These are phyloP conservation scores for Cystofilobasidium ferigula DNA, from an alignment of 768 basidiomycete genomes.

Conservation along the genomic window DNA sequence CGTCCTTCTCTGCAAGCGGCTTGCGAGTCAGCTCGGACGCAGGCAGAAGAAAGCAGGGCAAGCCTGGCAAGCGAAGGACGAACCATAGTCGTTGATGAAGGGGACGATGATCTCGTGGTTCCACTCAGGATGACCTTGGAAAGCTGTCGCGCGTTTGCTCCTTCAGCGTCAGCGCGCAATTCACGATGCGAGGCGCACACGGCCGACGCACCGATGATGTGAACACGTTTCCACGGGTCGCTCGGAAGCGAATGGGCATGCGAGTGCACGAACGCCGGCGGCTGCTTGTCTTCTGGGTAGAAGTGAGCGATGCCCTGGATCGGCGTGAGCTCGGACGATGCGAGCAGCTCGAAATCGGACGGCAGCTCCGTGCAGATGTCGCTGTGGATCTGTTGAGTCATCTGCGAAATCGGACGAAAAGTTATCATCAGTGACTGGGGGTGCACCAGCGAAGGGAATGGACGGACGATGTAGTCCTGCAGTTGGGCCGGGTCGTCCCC, in stretches of 20 bases:
- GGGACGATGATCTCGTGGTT: constrained; percentile 32
- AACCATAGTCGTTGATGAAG: constrained; percentile 29
- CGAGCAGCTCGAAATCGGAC: constrained; percentile 28
- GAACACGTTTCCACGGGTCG: constrained; percentile 29
- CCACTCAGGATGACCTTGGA: constrained; percentile 32
- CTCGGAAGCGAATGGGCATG: constrained; percentile 22
- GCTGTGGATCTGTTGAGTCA: constrained; percentile 33
- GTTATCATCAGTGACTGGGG: background rate
- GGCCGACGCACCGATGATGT: constrained; percentile 30
- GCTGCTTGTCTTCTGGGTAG: constrained; percentile 24
- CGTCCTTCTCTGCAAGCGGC: constrained; percentile 20
- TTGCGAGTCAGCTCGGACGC: background rate
- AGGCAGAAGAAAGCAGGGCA: too few relatives aligned
- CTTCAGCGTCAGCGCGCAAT: too few relatives aligned
- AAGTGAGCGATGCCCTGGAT: constrained; percentile 32
- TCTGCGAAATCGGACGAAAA: constrained; percentile 12
- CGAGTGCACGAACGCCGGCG: constrained; percentile 4
- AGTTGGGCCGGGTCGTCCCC: constrained; percentile 17
- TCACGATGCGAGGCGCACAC: too few relatives aligned
- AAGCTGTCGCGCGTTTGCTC: background rate
- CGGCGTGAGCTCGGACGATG: constrained; percentile 28
- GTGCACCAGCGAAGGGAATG: too few relatives aligned
- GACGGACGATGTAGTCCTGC: constrained; percentile 28
- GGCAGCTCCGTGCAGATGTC: constrained; percentile 30
- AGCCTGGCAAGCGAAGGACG: too few relatives aligned